These are phyloP conservation scores for Noccaea caerulescens DNA, from an alignment of 345 rosid genomes.

Conservation along the genomic window DNA sequence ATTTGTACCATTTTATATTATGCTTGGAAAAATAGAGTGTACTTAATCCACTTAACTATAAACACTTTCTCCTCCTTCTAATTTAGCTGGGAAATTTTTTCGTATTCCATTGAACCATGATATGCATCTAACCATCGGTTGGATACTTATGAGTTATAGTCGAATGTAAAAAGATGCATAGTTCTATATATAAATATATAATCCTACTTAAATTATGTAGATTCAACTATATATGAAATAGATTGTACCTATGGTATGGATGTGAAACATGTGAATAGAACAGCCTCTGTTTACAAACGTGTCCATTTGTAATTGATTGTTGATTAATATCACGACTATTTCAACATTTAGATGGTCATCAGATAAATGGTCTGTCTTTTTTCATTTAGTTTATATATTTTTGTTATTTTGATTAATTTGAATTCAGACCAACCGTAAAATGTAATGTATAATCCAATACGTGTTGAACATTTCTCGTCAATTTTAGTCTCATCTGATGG, in stretches of 20 bases:
- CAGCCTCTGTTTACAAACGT: background rate
- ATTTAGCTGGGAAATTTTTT: too few relatives aligned
- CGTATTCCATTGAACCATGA: too few relatives aligned
- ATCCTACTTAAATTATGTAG: background rate
- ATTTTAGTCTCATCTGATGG: conserved; percentile 28
- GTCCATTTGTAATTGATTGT: conserved; percentile 6
- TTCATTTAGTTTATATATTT: background rate
- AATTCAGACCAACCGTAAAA: conserved; percentile 5
- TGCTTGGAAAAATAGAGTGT: too few relatives aligned
- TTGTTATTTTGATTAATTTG: conserved; percentile 3
- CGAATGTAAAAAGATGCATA: background rate
- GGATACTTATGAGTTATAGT: background rate
- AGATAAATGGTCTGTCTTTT: conserved; percentile 3
- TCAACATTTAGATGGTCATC: conserved; percentile 26
- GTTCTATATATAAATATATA: background rate
- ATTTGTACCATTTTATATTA: too few relatives aligned
- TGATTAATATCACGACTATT: conserved; percentile 4
- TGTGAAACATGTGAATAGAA: background rate
- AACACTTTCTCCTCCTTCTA: too few relatives aligned
- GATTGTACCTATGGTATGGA: background rate
- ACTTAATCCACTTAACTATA: too few relatives aligned
- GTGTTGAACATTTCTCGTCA: conserved; percentile 40
- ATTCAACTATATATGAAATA: background rate
- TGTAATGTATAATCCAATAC: conserved; percentile 25
- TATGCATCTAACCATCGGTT: too few relatives aligned